These are phyloP conservation scores for Astragalus membranaceus DNA, from an alignment of 306 rosid species.

Conservation along the genomic window DNA sequence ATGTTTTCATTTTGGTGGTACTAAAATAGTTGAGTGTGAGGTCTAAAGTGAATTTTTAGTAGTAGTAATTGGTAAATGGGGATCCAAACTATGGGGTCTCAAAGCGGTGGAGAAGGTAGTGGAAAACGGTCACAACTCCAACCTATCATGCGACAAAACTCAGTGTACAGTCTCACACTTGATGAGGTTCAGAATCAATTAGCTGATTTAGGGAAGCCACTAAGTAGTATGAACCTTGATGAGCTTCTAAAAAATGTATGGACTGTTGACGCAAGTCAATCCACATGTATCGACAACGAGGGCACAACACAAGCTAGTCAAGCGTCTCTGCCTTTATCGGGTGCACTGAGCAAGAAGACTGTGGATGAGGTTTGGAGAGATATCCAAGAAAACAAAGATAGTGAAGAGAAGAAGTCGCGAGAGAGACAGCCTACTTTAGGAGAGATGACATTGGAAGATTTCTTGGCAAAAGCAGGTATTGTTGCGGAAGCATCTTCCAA, in stretches of 20 bases:
- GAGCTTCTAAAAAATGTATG: conserved; percentile 94
- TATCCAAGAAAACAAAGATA: conserved; percentile 69
- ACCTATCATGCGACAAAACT: conserved; percentile 64
- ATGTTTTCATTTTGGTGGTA: not conserved
- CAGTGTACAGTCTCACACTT: conserved; percentile 84
- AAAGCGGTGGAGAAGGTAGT: conserved; percentile 62
- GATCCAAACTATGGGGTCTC: conserved; percentile 83
- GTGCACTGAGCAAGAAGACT: conserved; percentile 80
- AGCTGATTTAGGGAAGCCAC: conserved; percentile 90
- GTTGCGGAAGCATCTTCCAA: conserved; percentile 56
- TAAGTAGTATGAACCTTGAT: conserved; percentile 93
- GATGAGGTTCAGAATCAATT: conserved; percentile 96
- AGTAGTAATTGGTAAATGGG: conserved; percentile 54
- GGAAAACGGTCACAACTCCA: conserved; percentile 64
- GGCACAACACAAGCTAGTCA: conserved; percentile 43
- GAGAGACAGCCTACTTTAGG: conserved; percentile 85
- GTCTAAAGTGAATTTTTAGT: conserved; percentile 18
- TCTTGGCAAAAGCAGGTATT: conserved; percentile 95
- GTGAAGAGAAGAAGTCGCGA: conserved; percentile 47
- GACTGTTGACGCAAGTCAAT: conserved; percentile 78
- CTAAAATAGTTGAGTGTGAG: conserved; percentile 3
- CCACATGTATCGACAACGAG: conserved; percentile 43
- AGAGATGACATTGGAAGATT: conserved; percentile 98
- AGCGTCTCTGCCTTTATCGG: conserved; percentile 61
- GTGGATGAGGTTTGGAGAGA: conserved; percentile 99